Percentiles rank a stretch among this genome's conserved stretches.
Conservation (phyloP, 495 filamentous ascomycete genomes). For the Oidiodendron maius region DNA sequence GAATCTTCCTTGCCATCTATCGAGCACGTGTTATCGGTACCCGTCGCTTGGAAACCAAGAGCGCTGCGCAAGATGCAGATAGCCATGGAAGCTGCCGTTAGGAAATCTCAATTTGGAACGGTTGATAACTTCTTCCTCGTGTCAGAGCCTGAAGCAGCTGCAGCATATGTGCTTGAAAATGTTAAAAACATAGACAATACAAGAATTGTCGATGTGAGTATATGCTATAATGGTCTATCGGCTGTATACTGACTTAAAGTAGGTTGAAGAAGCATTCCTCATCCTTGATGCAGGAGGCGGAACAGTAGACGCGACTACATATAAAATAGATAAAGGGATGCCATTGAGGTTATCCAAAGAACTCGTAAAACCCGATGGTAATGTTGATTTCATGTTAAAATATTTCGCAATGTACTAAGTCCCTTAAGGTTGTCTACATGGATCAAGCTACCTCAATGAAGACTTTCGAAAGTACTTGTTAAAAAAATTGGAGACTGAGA, state of each 20-base stretch:
- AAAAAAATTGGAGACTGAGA: background rate
- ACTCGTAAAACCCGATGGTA: conserved; percentile 2
- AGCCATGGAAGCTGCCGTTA: conserved; percentile 24
- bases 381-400: background rate
- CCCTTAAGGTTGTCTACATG: conserved; percentile 3
- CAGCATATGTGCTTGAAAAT: conserved; percentile 25
- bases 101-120: conserved; percentile 15
- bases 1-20: conserved; percentile 2
- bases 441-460: conserved; percentile 14
- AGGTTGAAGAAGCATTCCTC: conserved; percentile 17
- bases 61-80: conserved; percentile 27
- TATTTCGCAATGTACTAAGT: background rate
- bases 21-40: conserved; percentile 27
- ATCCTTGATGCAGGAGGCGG: conserved; percentile 33
- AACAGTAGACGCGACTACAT: conserved; percentile 37
- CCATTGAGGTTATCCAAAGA: conserved; percentile 22
- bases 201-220: conserved; percentile 2
- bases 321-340: conserved; percentile 24
- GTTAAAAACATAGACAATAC: no score
- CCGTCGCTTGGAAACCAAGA: conserved; percentile 25
- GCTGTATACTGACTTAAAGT: background rate
- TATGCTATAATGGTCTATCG: background rate
- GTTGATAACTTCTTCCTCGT: conserved; percentile 25
- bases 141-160: conserved; percentile 31
- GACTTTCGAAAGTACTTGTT: conserved; percentile 4